Conservation (phyloP, 2,329 filamentous ascomycete species). For the Kalmusia sp. region DNA sequence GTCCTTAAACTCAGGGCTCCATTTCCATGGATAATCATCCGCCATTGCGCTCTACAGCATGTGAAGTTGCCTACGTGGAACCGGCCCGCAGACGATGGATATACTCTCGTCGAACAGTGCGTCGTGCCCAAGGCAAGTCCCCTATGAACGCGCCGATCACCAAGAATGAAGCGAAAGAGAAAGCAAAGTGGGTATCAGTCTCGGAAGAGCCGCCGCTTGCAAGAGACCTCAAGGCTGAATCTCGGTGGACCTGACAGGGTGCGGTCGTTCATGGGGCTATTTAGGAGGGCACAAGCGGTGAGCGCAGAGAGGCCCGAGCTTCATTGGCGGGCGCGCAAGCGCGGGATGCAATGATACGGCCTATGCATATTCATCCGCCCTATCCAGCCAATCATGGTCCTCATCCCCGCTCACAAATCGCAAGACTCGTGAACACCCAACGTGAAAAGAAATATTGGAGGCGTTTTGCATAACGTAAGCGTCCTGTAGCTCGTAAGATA, state of each 20-base stretch:
- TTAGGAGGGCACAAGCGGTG: no score
- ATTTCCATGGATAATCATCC: neutral
- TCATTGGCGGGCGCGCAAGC: no score
- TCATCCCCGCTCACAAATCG: no score
- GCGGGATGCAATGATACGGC: no score
- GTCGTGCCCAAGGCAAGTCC: neutral
- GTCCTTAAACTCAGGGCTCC: neutral
- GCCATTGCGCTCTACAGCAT: neutral
- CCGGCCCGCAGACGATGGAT: neutral
- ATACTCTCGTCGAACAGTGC: neutral
- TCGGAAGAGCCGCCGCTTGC: neutral
- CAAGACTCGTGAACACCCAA: neutral
- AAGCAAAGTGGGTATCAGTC: neutral
- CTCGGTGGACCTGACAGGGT: no score
- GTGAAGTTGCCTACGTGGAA: neutral
- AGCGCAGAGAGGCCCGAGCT: no score
- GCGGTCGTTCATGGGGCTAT: neutral
- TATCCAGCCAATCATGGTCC: no score
- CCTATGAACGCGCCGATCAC: neutral
- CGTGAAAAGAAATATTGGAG: neutral
- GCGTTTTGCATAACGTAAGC: conserved; percentile 1
- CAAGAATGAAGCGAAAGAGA: neutral
- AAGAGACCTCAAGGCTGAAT: neutral
- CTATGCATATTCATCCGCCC: no score
- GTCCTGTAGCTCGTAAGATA: neutral